Evolutionary conservation across 1,284 basidiomycete species (phyloP).

Genomic region (Trichosporon asahii): DNA sequence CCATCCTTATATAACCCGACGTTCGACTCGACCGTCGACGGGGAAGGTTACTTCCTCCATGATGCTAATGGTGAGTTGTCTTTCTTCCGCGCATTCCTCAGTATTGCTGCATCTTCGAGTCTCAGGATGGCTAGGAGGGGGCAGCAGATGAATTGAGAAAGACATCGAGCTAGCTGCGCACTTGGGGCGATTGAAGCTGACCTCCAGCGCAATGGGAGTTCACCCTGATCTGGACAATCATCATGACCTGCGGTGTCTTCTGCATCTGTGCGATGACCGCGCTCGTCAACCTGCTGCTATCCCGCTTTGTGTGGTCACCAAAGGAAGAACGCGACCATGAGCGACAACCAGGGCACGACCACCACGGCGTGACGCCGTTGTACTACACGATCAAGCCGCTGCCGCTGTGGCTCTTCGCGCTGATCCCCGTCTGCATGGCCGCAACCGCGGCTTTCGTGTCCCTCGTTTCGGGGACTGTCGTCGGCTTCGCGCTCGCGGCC

Average conservation of each 20-base stretch:
- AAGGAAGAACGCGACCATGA: neutral
- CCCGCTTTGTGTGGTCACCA: slow-evolving; percentile 36
- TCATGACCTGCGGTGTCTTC: slow-evolving; percentile 69
- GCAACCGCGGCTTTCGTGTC: slow-evolving; percentile 61
- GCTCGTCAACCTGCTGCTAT: slow-evolving; percentile 64
- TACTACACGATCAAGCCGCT: slow-evolving; percentile 29
- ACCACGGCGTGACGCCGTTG: neutral
- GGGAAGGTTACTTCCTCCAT: slow-evolving; percentile 48
- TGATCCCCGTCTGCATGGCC: slow-evolving; percentile 35
- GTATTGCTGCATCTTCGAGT: too few species aligned
- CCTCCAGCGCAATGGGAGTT: slow-evolving; percentile 70
- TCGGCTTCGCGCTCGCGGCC: slow-evolving; percentile 67
- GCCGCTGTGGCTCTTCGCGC: slow-evolving; percentile 39
- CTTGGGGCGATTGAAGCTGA: too few species aligned
- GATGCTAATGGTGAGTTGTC: slow-evolving; percentile 48
- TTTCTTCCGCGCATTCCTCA: neutral
- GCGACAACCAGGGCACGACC: neutral
- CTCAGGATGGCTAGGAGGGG: too few species aligned
- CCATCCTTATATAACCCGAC: slow-evolving; percentile 57
- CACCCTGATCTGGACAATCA: slow-evolving; percentile 78
- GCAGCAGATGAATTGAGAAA: too few species aligned
- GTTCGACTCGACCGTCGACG: slow-evolving; percentile 40
- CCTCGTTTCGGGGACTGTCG: slow-evolving; percentile 64
- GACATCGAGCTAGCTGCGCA: too few species aligned
- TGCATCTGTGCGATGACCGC: slow-evolving; percentile 66